phyloP scores from a whole-genome alignment of 164 flowering plant genomes.

The Nelumbo lutea region DNA sequence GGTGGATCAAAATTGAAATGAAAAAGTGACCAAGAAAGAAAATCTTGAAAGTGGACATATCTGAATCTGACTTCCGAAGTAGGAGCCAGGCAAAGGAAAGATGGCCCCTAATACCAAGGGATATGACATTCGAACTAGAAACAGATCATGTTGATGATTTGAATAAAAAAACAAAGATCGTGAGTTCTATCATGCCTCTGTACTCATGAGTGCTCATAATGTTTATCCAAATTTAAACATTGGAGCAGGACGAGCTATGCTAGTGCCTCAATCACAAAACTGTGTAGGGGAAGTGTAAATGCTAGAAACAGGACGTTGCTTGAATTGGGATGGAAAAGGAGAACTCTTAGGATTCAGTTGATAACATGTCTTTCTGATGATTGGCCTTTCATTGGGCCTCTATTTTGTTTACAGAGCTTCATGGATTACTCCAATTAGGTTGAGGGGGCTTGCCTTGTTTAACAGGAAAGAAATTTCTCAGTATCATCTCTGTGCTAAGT shows the following conservation, averaged over 20 bases:
- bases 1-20: slow-evolving; percentile 52
- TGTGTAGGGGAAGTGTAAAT: neutral
- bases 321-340: slow-evolving; percentile 25
- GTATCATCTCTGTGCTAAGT: too few relatives aligned
- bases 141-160: neutral
- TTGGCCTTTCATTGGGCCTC: neutral
- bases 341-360: neutral
- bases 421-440: neutral
- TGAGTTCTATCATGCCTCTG: neutral
- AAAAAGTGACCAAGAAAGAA: slow-evolving; percentile 41
- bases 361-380: neutral
- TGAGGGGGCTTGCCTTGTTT: neutral
- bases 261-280: neutral
- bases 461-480: neutral
- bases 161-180: neutral
- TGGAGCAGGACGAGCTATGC: neutral
- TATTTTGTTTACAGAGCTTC: neutral
- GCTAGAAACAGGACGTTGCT: slow-evolving; percentile 6
- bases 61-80: slow-evolving; percentile 4
- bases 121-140: slow-evolving; percentile 41
- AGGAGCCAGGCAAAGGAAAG: slow-evolving; percentile 4
- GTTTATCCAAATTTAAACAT: neutral
- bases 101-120: slow-evolving; percentile 13
- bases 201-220: neutral
- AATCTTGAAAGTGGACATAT: neutral